phyloP scores from a whole-genome alignment of 140 eudicot genomes.

The Flaveria floridana region DNA sequence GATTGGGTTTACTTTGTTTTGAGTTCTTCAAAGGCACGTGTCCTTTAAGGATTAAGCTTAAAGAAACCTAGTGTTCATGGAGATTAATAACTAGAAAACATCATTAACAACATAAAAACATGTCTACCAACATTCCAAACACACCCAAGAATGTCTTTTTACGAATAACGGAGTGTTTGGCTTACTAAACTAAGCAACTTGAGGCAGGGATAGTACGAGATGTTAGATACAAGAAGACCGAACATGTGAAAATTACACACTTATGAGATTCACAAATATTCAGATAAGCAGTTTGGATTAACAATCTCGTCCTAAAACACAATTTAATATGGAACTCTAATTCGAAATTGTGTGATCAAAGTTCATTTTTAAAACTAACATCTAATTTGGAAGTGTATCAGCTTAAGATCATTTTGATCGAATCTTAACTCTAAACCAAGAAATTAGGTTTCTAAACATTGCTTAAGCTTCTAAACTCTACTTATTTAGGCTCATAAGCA shows the following conservation, averaged over 20 bases:
- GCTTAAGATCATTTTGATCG: background rate
- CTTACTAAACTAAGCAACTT: no score
- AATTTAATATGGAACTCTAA: no score
- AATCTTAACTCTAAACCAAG: background rate
- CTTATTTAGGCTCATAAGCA: no score
- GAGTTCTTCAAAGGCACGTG: background rate
- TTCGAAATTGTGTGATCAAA: background rate
- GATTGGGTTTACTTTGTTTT: background rate
- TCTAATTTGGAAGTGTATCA: background rate
- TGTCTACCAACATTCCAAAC: background rate
- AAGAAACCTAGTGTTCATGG: slow-evolving; percentile 2
- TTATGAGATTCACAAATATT: no score
- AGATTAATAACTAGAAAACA: background rate
- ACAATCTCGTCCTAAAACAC: no score
- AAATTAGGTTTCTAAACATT: no score
- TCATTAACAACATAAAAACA: slow-evolving; percentile 5
- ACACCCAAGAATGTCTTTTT: background rate
- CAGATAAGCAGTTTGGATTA: no score
- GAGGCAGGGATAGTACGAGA: no score
- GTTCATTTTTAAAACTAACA: background rate
- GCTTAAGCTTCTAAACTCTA: no score
- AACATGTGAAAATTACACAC: no score
- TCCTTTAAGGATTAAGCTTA: background rate
- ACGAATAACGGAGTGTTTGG: no score
- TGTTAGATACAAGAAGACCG: no score